Percentiles rank a stretch among this genome's conserved stretches.
phyloP scores from a whole-genome alignment of 257 asterid genomes.

The Plectranthus barbatus region DNA sequence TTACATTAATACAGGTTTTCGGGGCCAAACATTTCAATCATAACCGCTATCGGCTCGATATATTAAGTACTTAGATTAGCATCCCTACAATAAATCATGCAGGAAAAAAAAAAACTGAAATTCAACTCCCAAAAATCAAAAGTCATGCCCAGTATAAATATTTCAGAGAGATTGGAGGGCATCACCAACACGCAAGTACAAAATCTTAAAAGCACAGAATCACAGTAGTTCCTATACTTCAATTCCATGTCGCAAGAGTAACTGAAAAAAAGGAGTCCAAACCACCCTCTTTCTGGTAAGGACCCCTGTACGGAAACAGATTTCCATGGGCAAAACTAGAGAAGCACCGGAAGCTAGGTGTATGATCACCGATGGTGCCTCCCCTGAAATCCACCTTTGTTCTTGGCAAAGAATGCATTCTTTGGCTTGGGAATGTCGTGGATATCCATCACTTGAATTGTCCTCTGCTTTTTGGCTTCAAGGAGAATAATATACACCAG shows the following conservation, averaged over 20 bases:
- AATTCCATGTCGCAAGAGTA: neutral
- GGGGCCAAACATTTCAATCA: no score
- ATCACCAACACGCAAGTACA: constrained; percentile 2
- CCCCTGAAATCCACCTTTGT: constrained; percentile 90
- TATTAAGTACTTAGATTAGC: no score
- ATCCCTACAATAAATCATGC: neutral
- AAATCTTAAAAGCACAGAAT: constrained; percentile 9
- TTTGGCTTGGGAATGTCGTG: constrained; percentile 84
- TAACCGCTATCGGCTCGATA: no score
- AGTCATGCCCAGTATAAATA: neutral
- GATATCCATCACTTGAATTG: constrained; percentile 94
- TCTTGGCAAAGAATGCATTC: constrained; percentile 75
- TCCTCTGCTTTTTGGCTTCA: constrained; percentile 97
- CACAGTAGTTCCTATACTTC: constrained; percentile 18
- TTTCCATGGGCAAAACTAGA: neutral
- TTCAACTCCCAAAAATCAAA: neutral
- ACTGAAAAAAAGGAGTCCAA: constrained; percentile 1
- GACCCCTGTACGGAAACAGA: constrained; percentile 11
- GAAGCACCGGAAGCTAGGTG: neutral
- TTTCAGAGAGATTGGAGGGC: neutral
- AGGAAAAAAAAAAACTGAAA: neutral
- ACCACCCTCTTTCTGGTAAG: constrained; percentile 13
- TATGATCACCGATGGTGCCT: constrained; percentile 65
- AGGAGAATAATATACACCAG: constrained; percentile 10
- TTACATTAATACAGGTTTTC: no score